Percentiles rank a stretch among this genome's conserved stretches.
These are phyloP conservation scores for Kodamaea neixiangensis DNA, from an alignment of 805 yeast genomes.

Conservation along the genomic window DNA sequence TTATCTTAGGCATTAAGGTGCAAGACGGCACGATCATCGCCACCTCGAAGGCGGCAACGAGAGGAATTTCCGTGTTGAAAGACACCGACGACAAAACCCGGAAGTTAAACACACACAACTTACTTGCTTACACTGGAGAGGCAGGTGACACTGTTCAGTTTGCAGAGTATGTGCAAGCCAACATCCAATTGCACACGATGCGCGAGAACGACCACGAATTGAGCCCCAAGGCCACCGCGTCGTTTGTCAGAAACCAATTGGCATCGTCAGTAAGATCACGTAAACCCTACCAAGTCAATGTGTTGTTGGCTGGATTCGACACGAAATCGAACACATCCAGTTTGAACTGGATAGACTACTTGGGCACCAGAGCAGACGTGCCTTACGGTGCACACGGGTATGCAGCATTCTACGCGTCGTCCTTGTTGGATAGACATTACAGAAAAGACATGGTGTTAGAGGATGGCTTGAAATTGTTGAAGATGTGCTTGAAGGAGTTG, in stretches of 20 bases:
- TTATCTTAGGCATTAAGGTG: slow-evolving; percentile 82
- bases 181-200: slow-evolving; percentile 82
- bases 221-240: slow-evolving; percentile 82
- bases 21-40: slow-evolving; percentile 82
- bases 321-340: slow-evolving; percentile 57
- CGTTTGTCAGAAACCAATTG: slow-evolving; percentile 83
- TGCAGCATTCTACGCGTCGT: slow-evolving; percentile 93
- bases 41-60: slow-evolving; percentile 90
- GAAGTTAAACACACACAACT: slow-evolving; percentile 67
- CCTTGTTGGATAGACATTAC: slow-evolving; percentile 89
- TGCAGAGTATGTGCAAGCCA: slow-evolving; percentile 93
- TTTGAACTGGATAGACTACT: slow-evolving; percentile 87
- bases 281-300: slow-evolving; percentile 92
- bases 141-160: slow-evolving; percentile 95
- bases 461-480: slow-evolving; percentile 76
- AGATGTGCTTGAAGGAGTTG: slow-evolving; percentile 75
- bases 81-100: slow-evolving; percentile 81
- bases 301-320: slow-evolving; percentile 86
- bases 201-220: slow-evolving; percentile 77
- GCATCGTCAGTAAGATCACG: slow-evolving; percentile 85
- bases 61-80: slow-evolving; percentile 84
- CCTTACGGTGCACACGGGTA: slow-evolving; percentile 99
- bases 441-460: slow-evolving; percentile 70
- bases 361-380: slow-evolving; percentile 86
- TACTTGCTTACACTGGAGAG: slow-evolving; percentile 92